These are phyloP conservation scores for Lachancea kluyveri DNA, from an alignment of 805 yeast species.

Conservation along the genomic window DNA sequence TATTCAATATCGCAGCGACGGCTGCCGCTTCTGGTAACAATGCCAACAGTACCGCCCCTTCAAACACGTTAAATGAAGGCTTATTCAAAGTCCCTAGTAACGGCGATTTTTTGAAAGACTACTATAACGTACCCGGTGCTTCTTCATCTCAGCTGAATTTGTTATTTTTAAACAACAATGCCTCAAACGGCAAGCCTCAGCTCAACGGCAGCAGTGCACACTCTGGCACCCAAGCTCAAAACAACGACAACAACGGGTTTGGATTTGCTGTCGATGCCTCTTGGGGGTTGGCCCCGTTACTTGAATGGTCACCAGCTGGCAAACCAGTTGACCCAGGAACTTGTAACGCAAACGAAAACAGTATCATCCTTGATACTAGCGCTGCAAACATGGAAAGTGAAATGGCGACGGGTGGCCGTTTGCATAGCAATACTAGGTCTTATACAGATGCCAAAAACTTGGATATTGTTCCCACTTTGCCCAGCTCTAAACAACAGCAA, in stretches of 20 bases:
- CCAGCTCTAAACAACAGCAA: slow-evolving; percentile 3
- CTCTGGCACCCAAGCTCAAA: slow-evolving; percentile 1
- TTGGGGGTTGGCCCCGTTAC: slow-evolving; percentile 62
- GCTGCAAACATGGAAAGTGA: neutral
- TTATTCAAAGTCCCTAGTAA: slow-evolving; percentile 24
- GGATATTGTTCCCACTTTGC: slow-evolving; percentile 3
- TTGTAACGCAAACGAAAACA: too few relatives aligned
- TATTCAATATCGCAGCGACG: slow-evolving; percentile 1
- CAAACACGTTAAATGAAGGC: slow-evolving; percentile 11
- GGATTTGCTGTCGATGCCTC: slow-evolving; percentile 84
- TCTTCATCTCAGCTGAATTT: slow-evolving; percentile 15
- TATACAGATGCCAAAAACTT: slow-evolving; percentile 11
- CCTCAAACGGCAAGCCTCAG: neutral
- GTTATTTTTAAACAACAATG: slow-evolving; percentile 4
- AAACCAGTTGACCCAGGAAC: neutral
- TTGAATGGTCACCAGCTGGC: slow-evolving; percentile 35
- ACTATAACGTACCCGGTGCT: slow-evolving; percentile 13
- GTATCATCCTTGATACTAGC: slow-evolving; percentile 2
- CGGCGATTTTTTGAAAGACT: slow-evolving; percentile 20
- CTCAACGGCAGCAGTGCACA: neutral
- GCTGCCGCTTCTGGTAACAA: neutral
- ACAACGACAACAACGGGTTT: slow-evolving; percentile 21
- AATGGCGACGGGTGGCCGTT: too few relatives aligned
- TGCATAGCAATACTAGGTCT: too few relatives aligned
- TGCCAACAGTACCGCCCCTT: neutral